Conservation (phyloP, 495 filamentous ascomycete species). For the Penicillium antarcticum region DNA sequence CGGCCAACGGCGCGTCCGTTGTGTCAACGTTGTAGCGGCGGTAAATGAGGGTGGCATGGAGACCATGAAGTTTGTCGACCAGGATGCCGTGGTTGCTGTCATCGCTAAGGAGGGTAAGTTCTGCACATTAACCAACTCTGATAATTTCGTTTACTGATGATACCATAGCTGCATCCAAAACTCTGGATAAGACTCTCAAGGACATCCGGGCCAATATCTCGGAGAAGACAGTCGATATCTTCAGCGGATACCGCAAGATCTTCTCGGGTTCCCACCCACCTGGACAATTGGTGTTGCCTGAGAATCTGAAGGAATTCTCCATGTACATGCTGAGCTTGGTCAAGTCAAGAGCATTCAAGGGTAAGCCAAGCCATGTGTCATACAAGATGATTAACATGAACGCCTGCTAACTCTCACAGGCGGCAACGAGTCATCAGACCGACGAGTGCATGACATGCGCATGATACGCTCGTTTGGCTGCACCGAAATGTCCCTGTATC, state of each 20-base stretch:
- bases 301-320: constrained; percentile 92
- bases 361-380: constrained; percentile 24
- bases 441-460: constrained; percentile 85
- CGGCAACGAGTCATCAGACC: constrained; percentile 86
- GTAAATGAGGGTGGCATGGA: constrained; percentile 82
- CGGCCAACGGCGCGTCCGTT: constrained; percentile 87
- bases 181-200: constrained; percentile 76
- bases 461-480: constrained; percentile 84
- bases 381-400: background rate
- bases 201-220: constrained; percentile 81
- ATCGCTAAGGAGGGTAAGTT: constrained; percentile 79
- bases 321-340: constrained; percentile 96
- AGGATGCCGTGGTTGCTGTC: constrained; percentile 83
- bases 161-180: constrained; percentile 65
- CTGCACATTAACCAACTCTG: background rate
- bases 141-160: constrained; percentile 6
- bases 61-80: constrained; percentile 86
- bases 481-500: constrained; percentile 82
- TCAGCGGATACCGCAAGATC: constrained; percentile 90
- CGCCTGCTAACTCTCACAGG: constrained; percentile 27
- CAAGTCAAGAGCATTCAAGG: constrained; percentile 92
- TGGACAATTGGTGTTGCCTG: constrained; percentile 90
- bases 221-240: constrained; percentile 92
- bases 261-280: constrained; percentile 83
- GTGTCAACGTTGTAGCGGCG: constrained; percentile 87